These are phyloP conservation scores for Alternaria tenuissima DNA, from an alignment of 2,329 filamentous ascomycete species.

Conservation along the genomic window DNA sequence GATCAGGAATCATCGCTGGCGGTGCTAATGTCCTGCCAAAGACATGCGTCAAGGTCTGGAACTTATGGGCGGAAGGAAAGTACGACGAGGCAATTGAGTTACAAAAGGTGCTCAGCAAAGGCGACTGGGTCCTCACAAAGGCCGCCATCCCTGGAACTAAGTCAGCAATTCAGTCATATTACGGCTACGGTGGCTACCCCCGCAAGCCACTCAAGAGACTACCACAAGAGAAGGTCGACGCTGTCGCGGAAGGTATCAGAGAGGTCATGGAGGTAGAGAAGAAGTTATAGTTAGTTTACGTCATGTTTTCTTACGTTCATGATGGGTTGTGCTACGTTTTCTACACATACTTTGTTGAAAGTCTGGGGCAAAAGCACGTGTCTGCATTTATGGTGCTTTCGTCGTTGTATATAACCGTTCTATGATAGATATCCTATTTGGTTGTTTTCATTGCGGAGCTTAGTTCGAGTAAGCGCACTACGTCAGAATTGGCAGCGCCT, in stretches of 20 bases:
- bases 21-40: constrained; percentile 87
- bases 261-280: constrained; percentile 73
- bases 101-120: constrained; percentile 79
- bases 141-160: constrained; percentile 87
- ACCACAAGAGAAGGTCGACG: constrained; percentile 62
- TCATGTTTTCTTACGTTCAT: constrained; percentile 7
- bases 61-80: constrained; percentile 76
- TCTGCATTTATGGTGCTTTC: constrained; percentile 23
- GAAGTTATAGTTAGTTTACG: constrained; percentile 40
- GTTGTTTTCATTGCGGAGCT: neutral
- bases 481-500: neutral
- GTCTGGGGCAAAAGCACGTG: constrained; percentile 13
- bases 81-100: constrained; percentile 76
- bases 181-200: constrained; percentile 81
- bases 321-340: constrained; percentile 3
- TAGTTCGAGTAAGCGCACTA: neutral
- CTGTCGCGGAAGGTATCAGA: constrained; percentile 52
- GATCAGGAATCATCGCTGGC: constrained; percentile 84
- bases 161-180: constrained; percentile 79
- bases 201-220: constrained; percentile 75
- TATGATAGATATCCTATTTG: constrained; percentile 16
- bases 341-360: constrained; percentile 6
- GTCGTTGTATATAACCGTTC: constrained; percentile 28
- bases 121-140: constrained; percentile 86
- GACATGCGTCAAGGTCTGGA: constrained; percentile 79